These are phyloP conservation scores for Kodamaea sagamina DNA, from an alignment of 805 yeast genomes.

Conservation along the genomic window DNA sequence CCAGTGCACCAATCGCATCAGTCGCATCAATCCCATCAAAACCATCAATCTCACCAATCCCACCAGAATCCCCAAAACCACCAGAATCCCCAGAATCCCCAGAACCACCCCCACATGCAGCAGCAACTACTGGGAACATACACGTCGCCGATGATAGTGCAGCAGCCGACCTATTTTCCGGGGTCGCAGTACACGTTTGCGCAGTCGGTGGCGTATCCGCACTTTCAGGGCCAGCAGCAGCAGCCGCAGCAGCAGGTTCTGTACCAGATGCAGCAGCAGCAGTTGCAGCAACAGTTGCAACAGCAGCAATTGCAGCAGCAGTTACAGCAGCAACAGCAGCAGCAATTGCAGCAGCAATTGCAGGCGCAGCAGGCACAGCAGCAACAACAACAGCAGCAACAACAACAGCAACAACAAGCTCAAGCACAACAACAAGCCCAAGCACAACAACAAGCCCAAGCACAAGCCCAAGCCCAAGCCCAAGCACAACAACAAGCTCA, in stretches of 20 bases:
- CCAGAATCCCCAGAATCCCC: conserved; percentile 11
- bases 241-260: conserved; percentile 17
- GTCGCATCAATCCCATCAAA: conserved; percentile 10
- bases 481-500: conserved; percentile 4
- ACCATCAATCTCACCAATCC: conserved; percentile 10
- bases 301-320: conserved; percentile 14
- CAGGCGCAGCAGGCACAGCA: conserved; percentile 12
- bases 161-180: conserved; percentile 24
- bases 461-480: conserved; percentile 9
- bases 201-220: conserved; percentile 11
- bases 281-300: conserved; percentile 15
- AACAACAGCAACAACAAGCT: conserved; percentile 12
- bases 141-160: conserved; percentile 26
- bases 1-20: conserved; percentile 15
- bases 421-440: conserved; percentile 12
- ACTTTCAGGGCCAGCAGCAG: conserved; percentile 9
- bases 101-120: conserved; percentile 12
- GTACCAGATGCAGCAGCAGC: conserved; percentile 16
- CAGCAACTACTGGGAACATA: conserved; percentile 13
- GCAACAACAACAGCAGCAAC: conserved; percentile 5
- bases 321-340: conserved; percentile 10
- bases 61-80: conserved; percentile 9
- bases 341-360: conserved; percentile 6
- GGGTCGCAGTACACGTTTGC: conserved; percentile 16
- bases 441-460: conserved; percentile 12